These are phyloP conservation scores for Trichoderma sp. DNA, from an alignment of 2,329 filamentous ascomycete genomes.

Conservation along the genomic window DNA sequence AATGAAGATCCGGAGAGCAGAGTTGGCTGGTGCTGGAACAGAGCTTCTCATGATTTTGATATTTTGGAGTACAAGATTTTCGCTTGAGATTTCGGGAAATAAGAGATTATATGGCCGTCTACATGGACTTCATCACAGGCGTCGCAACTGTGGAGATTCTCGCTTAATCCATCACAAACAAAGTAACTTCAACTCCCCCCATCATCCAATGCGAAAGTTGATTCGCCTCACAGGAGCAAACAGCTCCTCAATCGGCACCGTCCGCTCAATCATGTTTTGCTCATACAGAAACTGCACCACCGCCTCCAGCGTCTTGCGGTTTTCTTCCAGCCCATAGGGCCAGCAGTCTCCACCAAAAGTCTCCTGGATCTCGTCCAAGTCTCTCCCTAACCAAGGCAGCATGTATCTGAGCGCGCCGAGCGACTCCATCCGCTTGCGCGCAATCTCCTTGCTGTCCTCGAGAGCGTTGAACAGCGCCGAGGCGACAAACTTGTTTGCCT, in stretches of 20 bases:
- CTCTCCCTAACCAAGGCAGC: constrained; percentile 11
- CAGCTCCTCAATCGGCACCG: constrained; percentile 13
- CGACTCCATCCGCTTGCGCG: constrained; percentile 16
- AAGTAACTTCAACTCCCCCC: too few species aligned
- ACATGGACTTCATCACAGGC: not conserved
- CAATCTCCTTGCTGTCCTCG: constrained; percentile 12
- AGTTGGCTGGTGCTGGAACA: not conserved
- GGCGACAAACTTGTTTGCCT: constrained; percentile 6
- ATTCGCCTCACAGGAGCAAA: constrained; percentile 19
- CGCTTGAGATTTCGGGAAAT: not conserved
- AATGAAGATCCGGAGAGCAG: not conserved
- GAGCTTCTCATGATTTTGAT: not conserved
- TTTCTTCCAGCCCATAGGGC: constrained; percentile 11
- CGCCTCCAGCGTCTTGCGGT: constrained; percentile 7
- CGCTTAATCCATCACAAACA: not conserved
- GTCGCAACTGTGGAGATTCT: not conserved
- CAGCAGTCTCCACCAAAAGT: constrained; percentile 20
- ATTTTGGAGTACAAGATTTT: not conserved
- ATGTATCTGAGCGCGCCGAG: constrained; percentile 15
- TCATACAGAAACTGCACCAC: constrained; percentile 14
- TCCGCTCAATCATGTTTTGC: constrained; percentile 21
- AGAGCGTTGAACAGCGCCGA: constrained; percentile 11
- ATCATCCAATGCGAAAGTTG: constrained; percentile 21
- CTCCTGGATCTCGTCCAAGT: not conserved
- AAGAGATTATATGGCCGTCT: not conserved